Conservation (phyloP, 1,139 yeast genomes). For the Debaryomyces sp. region DNA sequence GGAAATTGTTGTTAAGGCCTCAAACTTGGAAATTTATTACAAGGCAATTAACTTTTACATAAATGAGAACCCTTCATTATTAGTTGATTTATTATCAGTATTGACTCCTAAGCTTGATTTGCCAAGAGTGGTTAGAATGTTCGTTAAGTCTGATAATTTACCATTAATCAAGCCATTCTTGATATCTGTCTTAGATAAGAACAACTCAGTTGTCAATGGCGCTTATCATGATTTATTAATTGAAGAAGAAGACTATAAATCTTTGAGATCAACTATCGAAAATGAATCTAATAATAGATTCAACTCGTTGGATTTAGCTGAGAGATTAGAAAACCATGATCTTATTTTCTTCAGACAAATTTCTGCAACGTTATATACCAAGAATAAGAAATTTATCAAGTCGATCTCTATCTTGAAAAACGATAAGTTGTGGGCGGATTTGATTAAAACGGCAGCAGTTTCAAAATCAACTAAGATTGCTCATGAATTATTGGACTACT, state of each 20-base stretch:
- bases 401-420: constrained; percentile 85
- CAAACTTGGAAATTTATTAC: constrained; percentile 95
- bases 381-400: constrained; percentile 91
- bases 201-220: constrained; percentile 86
- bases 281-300: constrained; percentile 78
- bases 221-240: constrained; percentile 95
- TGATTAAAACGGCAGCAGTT: constrained; percentile 88
- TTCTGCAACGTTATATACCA: constrained; percentile 91
- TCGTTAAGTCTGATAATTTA: constrained; percentile 92
- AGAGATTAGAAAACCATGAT: constrained; percentile 88
- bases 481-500: constrained; percentile 85
- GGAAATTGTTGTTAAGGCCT: constrained; percentile 91
- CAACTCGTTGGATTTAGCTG: constrained; percentile 90
- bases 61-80: constrained; percentile 86
- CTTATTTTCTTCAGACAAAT: constrained; percentile 92
- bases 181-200: constrained; percentile 87
- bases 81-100: constrained; percentile 83
- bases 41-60: constrained; percentile 95
- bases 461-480: constrained; percentile 81
- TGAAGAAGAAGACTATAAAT: constrained; percentile 95
- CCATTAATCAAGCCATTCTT: constrained; percentile 95
- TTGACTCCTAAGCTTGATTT: constrained; percentile 92
- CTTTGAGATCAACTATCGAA: constrained; percentile 84
- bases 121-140: constrained; percentile 93
- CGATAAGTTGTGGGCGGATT: constrained; percentile 94